Evolutionary conservation across 2,329 filamentous ascomycete species (phyloP), one percentile per base, ranked within the genome.

Genomic region (Colletotrichum coccodes): DNA sequence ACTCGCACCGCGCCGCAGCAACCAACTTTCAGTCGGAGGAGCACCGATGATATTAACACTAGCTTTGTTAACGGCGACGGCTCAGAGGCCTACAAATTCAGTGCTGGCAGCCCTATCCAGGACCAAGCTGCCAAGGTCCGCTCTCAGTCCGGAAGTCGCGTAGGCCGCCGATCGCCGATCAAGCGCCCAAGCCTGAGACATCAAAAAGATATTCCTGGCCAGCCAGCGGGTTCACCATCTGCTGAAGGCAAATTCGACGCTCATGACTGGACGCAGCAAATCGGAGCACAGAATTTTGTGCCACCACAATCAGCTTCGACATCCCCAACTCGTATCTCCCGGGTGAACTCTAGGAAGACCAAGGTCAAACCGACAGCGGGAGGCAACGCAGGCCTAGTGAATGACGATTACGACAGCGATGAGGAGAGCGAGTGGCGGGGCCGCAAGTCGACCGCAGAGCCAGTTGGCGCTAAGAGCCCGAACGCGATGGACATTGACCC

Each of bases 401-500:
- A 85, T 34, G 82, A 85, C 0, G 84, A 85, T 4, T 83, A 82
- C 57, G 85, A 81, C 60, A 80, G 78, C 58, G 82, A 83, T 6
- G 83, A 84, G 49, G 82, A 80, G 62, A 73, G 57, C 68, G 71
- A 79, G 44, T 77, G 79, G 79, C 70, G 75, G 44, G 78, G 79
- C 50, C 75, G 79, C 63, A 79, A 80, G 54, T 70, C 75, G 6
- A 75, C 78, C 40, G 66, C 73, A 14, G 75, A 75, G 30, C 73
- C 76, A 3, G 64, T 70, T 6, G 70, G 72, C 23, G 76, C 77
- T 12, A 82, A 82, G 40, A 89, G 85, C 70, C 86, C 88, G 3
- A 87, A 85, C 65, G 87, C 89, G 16, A 91, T 91, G 89, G 89
- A 91, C 71, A 90, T 91, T 58, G 89, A 91, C 73, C 83, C 86